Evolutionary conservation across 2,329 filamentous ascomycete species (phyloP), one percentile per base, ranked within the genome.

Genomic region (Xylariaceae sp.): DNA sequence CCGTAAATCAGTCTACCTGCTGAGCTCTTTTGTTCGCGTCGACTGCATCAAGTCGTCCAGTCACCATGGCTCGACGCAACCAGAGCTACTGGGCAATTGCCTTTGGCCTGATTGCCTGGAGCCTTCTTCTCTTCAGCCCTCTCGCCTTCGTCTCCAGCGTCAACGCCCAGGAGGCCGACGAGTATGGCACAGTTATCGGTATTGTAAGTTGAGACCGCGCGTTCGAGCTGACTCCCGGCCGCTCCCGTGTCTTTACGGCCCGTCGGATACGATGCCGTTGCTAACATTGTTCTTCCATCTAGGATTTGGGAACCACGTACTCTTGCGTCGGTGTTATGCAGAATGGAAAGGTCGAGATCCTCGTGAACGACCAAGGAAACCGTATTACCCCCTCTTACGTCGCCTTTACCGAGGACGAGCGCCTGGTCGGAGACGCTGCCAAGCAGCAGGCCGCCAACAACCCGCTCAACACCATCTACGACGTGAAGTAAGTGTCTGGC

Each of bases 361-460:
- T 96, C 70, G 90, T 90, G 78, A 96, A 96, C 82, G 91, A 96
- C 78, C 92, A 96, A 82, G 91, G 91, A 82, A 92, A 96, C 86
- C 89, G 91, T 81, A 96, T 96, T 70, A 96, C 92, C 70, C 92
- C 92, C 58, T 96, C 91, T 66, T 96, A 94, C 78, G 92, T 96
- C 74, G 92, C 91, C 72, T 96, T 96, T 78, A 97, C 92, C 77
- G 92, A 97, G 71, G 92, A 97, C 66, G 94, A 97, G 80, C 88
- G 94, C 74, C 83, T 99, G 68, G 92, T 99, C 69, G 94, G 94
- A 83, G 94, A 99, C 77, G 91, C 94, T 72, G 92, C 92, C 72
- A 96, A 96, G 88, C 95, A 96, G 81, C 92, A 96, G 82, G 92
- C 89, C 73, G 87, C 89, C 64, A 77, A 86, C 58, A 93, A 93